Evolutionary conservation across 1,139 yeast genomes (phyloP), one percentile per base, ranked within the genome.

Genomic region (Debaryomycetaceae sp.): DNA sequence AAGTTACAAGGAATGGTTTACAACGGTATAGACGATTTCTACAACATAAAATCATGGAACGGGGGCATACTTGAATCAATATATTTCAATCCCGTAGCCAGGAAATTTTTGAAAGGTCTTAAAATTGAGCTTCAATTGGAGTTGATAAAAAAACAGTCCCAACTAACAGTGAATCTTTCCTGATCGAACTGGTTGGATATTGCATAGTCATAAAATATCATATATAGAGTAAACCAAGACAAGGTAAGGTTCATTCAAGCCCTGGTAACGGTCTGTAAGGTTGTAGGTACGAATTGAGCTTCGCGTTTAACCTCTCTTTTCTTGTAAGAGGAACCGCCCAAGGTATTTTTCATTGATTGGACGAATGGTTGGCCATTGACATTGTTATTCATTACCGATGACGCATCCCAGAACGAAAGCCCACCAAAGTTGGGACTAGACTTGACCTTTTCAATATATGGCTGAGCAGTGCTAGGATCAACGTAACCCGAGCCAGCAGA

Each of bases 51-150:
- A 0, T 70, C 70, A 50, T 81, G 84, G 70, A 38, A 52, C 14
- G 69, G 72, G 3, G 79, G 77, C 0, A 54, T 49, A 1, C 53
- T 78, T 7, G 60, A 64, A 13, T 67, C 73, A 0, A 63, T 75
- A 9, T 77, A 77, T 49, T 60, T 78, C 49, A 81, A 81, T 51
- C 70, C 68, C 2, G 56, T 60, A 40, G 74, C 81, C 1, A 59
- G 68, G 36, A 62, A 63, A 1, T 47, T 73, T 5, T 53, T 78
- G 14, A 61, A 65, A 41, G 82, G 81, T 2, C 58, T 77, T 34
- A 58, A 62, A 39, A 48, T 67, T 40, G 70, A 64, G 41, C 40
- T 58, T 23, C 66, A 64, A 41, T 52, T 66, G 31, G 56, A 58
- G 45, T 38, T 49, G 40, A 47, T 51, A 38, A 50, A 48, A 31